Evolutionary conservation across 768 basidiomycete species (phyloP).

Genomic region (Clavulina sp.): DNA sequence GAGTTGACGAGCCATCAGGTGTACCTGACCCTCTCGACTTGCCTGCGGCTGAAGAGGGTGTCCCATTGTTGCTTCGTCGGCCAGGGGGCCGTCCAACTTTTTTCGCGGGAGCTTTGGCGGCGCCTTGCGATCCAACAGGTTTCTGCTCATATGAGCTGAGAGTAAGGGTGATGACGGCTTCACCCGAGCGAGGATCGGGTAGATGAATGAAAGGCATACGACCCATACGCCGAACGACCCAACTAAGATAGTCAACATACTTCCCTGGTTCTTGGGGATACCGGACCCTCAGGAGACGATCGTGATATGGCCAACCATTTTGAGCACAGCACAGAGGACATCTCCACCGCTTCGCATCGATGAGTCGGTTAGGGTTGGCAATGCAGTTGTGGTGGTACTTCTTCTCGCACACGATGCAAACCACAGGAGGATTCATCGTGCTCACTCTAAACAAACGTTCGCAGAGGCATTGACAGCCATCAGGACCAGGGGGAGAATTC

Average conservation of each 20-base stretch:
- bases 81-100: too few species aligned
- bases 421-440: background rate
- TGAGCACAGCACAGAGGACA: background rate
- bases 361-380: background rate
- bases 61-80: too few species aligned
- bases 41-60: too few species aligned
- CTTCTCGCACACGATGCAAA: background rate
- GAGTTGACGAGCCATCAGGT: too few species aligned
- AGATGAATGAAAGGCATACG: background rate
- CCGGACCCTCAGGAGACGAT: background rate
- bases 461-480: constrained; percentile 1
- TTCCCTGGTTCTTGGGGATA: background rate
- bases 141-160: background rate
- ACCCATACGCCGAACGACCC: background rate
- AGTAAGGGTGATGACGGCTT: background rate
- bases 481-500: background rate
- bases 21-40: too few species aligned
- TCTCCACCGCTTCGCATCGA: background rate
- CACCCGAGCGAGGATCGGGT: background rate
- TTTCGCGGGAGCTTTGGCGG: too few species aligned
- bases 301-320: background rate
- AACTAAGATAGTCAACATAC: background rate
- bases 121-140: too few species aligned
- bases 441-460: background rate
- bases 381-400: background rate